phyloP scores from a whole-genome alignment of 2,329 filamentous ascomycete genomes.

The Colletotrichum salicis region DNA sequence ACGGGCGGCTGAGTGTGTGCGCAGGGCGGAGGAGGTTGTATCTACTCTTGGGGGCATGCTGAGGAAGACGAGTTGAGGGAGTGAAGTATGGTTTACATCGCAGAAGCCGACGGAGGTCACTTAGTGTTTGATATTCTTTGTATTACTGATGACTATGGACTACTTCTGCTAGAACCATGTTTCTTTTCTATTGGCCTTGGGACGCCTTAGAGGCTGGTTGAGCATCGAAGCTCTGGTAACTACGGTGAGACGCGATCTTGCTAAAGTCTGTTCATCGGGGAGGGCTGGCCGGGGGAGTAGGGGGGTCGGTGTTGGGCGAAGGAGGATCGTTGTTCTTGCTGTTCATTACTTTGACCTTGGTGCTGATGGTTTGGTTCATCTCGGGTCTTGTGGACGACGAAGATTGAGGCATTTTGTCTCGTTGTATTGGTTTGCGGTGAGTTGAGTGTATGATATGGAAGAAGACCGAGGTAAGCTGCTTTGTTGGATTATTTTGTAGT shows the following conservation, averaged over 20 bases:
- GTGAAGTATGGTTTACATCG: too few relatives aligned
- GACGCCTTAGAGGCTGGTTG: not conserved
- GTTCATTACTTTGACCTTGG: not conserved
- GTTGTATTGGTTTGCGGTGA: not conserved
- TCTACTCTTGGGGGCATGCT: not conserved
- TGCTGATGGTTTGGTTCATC: not conserved
- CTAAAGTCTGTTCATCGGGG: not conserved
- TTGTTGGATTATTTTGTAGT: not conserved
- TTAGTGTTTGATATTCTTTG: not conserved
- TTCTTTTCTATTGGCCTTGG: not conserved
- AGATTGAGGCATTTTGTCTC: too few relatives aligned
- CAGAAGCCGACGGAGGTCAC: too few relatives aligned
- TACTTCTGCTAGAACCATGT: not conserved
- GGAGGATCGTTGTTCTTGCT: slow-evolving; percentile 1
- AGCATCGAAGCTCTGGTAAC: not conserved
- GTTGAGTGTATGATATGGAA: not conserved
- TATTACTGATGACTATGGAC: not conserved
- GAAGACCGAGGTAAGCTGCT: not conserved
- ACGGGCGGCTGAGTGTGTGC: not conserved
- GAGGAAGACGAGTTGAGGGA: not conserved
- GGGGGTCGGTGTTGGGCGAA: slow-evolving; percentile 8
- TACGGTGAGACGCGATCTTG: not conserved
- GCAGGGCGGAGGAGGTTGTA: not conserved
- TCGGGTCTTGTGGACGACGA: not conserved
- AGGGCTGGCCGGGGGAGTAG: slow-evolving; percentile 9